A percentile compares a stretch with the other conserved stretches of the same genome.
Evolutionary conservation across 371 early-diverging fungal species (phyloP).

Genomic region (Aphelidium insulamus): DNA sequence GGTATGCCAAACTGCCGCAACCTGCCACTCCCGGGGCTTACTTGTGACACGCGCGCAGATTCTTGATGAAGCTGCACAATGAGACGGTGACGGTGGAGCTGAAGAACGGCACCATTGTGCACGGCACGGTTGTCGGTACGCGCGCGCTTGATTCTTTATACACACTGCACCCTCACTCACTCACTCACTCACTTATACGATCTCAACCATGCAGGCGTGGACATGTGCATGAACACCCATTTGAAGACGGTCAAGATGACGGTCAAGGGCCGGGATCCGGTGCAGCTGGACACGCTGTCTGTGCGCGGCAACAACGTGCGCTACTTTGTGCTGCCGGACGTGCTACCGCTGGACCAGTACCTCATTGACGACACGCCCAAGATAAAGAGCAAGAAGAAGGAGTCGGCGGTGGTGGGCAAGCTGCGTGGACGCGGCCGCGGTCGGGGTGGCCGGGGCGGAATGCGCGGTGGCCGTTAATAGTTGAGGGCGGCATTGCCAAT

Average conservation of each 20-base stretch:
- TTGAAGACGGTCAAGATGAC: slow-evolving; percentile 96
- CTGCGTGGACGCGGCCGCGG: slow-evolving; percentile 15
- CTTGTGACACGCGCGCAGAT: slow-evolving; percentile 21
- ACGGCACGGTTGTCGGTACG: slow-evolving; percentile 76
- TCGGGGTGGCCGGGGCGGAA: slow-evolving; percentile 23
- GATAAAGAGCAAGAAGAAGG: slow-evolving; percentile 65
- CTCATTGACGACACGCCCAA: slow-evolving; percentile 90
- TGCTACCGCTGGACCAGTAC: slow-evolving; percentile 80
- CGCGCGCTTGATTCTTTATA: background rate
- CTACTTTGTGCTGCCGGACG: slow-evolving; percentile 84
- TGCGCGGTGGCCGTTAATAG: slow-evolving; percentile 26
- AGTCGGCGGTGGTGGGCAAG: slow-evolving; percentile 7
- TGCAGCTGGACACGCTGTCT: slow-evolving; percentile 64
- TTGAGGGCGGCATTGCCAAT: no score
- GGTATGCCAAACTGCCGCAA: no score
- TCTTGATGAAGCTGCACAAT: slow-evolving; percentile 81
- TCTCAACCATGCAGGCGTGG: slow-evolving; percentile 35
- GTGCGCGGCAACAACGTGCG: slow-evolving; percentile 89
- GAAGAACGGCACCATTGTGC: slow-evolving; percentile 82
- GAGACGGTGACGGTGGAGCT: slow-evolving; percentile 90
- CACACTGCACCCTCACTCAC: background rate
- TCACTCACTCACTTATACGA: background rate
- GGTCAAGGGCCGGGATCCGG: slow-evolving; percentile 74
- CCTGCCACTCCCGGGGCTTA: no score
- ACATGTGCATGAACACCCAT: slow-evolving; percentile 98